Evolutionary conservation across 345 rosid species (phyloP).

Genomic region (Bruguiera parviflora): DNA sequence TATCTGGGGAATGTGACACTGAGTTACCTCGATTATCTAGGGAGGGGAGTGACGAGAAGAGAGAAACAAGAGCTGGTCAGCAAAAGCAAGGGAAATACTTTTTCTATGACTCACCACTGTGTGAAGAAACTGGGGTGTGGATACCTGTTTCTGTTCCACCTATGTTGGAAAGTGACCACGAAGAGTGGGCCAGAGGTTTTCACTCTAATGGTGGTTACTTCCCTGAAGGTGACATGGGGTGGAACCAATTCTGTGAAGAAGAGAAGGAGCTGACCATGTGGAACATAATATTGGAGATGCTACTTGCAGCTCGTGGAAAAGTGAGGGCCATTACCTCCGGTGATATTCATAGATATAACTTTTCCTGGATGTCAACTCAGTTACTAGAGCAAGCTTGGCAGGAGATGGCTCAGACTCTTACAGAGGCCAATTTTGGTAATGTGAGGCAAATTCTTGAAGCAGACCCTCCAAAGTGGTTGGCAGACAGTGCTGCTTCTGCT

Average conservation of each 20-base stretch:
- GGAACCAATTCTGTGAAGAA: slow-evolving; percentile 51
- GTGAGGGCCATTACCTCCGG: slow-evolving; percentile 65
- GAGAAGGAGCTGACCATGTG: slow-evolving; percentile 92
- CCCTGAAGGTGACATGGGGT: slow-evolving; percentile 90
- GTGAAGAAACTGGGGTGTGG: slow-evolving; percentile 93
- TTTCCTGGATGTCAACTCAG: slow-evolving; percentile 63
- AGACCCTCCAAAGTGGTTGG: slow-evolving; percentile 84
- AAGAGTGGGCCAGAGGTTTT: slow-evolving; percentile 64
- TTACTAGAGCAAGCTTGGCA: slow-evolving; percentile 93
- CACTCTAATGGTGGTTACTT: slow-evolving; percentile 72
- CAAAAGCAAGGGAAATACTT: slow-evolving; percentile 66
- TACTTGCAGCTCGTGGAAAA: slow-evolving; percentile 83
- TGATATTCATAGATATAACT: slow-evolving; percentile 41
- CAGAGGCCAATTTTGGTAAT: slow-evolving; percentile 65
- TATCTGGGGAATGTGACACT: slow-evolving; percentile 19
- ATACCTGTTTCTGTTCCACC: slow-evolving; percentile 98
- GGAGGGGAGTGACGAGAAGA: slow-evolving; percentile 15
- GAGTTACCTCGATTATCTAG: slow-evolving; percentile 2
- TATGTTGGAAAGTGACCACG: slow-evolving; percentile 59
- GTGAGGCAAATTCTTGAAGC: slow-evolving; percentile 71
- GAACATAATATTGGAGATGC: slow-evolving; percentile 86
- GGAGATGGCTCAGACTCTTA: slow-evolving; percentile 89
- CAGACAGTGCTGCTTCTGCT: slow-evolving; percentile 83
- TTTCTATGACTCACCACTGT: slow-evolving; percentile 66
- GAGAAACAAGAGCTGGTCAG: slow-evolving; percentile 12